Evolutionary conservation across 2,329 filamentous ascomycete genomes (phyloP).

Genomic region (Xylaria sp.): DNA sequence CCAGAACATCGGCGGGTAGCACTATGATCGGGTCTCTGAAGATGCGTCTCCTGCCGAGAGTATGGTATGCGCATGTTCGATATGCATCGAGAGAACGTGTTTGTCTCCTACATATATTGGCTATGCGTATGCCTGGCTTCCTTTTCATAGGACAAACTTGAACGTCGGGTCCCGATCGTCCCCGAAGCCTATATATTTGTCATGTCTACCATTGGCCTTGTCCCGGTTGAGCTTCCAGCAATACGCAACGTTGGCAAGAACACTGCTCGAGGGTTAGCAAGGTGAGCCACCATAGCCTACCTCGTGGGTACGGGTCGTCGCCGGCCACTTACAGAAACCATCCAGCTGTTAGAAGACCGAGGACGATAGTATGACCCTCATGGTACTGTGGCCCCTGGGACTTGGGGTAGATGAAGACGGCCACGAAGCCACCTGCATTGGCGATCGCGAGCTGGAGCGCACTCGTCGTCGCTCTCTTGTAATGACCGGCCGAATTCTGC

Average conservation of each 20-base stretch:
- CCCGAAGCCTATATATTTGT: constrained; percentile 59
- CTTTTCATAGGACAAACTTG: constrained; percentile 59
- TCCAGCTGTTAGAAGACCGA: constrained; percentile 63
- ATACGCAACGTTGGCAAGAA: constrained; percentile 65
- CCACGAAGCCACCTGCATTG: constrained; percentile 70
- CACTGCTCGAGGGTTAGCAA: constrained; percentile 46
- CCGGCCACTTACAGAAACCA: constrained; percentile 64
- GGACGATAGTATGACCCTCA: constrained; percentile 64
- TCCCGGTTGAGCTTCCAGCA: constrained; percentile 68
- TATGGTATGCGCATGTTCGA: too few relatives aligned
- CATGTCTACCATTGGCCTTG: constrained; percentile 65
- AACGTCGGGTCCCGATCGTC: constrained; percentile 70
- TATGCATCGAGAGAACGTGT: not conserved
- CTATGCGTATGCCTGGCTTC: not conserved
- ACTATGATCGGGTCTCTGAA: too few relatives aligned
- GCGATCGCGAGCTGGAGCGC: constrained; percentile 70
- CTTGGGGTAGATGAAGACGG: constrained; percentile 66
- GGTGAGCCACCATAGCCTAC: too few relatives aligned
- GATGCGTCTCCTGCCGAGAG: too few relatives aligned
- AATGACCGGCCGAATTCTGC: constrained; percentile 68
- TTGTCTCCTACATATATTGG: not conserved
- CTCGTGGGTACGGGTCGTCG: not conserved
- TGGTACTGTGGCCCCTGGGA: constrained; percentile 62
- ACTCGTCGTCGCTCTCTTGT: constrained; percentile 71
- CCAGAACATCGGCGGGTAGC: too few relatives aligned